A percentile compares a stretch with the other conserved stretches of the same genome.
Evolutionary conservation across 257 asterid species (phyloP).

Genomic region (Fraxinus pennsylvanica): DNA sequence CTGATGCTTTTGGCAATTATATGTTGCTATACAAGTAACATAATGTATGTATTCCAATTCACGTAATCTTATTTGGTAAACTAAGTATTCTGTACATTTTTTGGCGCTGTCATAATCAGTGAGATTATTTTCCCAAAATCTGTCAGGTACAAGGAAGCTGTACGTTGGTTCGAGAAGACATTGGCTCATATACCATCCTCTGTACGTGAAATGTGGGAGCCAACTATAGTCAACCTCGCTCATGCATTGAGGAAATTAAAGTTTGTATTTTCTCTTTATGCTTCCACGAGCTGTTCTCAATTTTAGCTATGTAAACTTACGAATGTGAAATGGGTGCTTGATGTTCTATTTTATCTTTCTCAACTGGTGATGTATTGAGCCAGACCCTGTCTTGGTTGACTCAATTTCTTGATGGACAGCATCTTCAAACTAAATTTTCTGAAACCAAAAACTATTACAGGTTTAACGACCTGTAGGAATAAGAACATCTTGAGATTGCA

Average conservation of each 20-base stretch:
- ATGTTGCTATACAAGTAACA: neutral
- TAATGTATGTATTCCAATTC: neutral
- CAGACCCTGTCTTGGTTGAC: neutral
- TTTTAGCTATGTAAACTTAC: neutral
- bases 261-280: conserved; percentile 39
- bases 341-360: neutral
- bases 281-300: conserved; percentile 1
- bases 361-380: neutral
- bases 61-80: neutral
- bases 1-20: neutral
- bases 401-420: neutral
- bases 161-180: conserved; percentile 90
- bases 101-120: neutral
- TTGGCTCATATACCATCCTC: conserved; percentile 82
- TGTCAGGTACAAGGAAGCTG: conserved; percentile 80
- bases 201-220: conserved; percentile 92
- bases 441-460: neutral
- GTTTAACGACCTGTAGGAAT: neutral
- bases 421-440: neutral
- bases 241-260: conserved; percentile 85
- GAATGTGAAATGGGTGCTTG: conserved; percentile 8
- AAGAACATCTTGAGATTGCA: neutral
- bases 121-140: conserved; percentile 22
- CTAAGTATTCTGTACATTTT: neutral
- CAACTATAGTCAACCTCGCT: conserved; percentile 94